Base-by-base conservation (phyloP, 257 asterid genomes). In the Salvia rosmarinus region DNA sequence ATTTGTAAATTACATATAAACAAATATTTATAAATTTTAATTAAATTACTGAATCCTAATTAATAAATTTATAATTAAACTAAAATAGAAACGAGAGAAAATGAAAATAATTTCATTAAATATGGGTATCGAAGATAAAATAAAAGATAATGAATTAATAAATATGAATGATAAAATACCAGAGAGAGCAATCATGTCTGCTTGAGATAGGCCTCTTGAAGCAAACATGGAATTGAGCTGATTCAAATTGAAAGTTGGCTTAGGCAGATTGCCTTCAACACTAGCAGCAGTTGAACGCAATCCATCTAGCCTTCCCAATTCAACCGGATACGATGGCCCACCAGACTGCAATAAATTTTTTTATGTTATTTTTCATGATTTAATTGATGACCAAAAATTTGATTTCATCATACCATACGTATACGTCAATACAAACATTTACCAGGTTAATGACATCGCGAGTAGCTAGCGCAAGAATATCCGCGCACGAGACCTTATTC, bases 131-230 rank as follows among this genome's bases (percentile, higher is more conserved):
- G n/a, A n/a, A n/a, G n/a, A n/a, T n/a, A n/a, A n/a, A n/a, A n/a
- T n/a, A n/a, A n/a, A n/a, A n/a, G n/a, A n/a, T n/a, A n/a, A n/a
- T n/a, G n/a, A n/a, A n/a, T n/a, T n/a, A n/a, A n/a, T n/a, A n/a
- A n/a, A n/a, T n/a, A n/a, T n/a, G n/a, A n/a, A n/a, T n/a, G n/a
- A n/a, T n/a, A n/a, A n/a, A n/a, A n/a, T 54, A 92, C 98, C 96
- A 13, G 97, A 90, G 61, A 93, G 94, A 64, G 98, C 98, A 54
- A 93, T 87, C 97, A 93, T 85, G 78, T 93, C 97, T 0, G 77
- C 44, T 76, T 87, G 96, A 67, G 72, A 19, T 0, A 90, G 79
- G 35, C 94, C 91, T 64, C 64, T 81, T 9, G 88, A 64, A 12
- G 85, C 79, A 77, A 93, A 93, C 92, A 90, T 78, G 37, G 79